phyloP scores from a whole-genome alignment of 2,329 filamentous ascomycete species.

The Fusarium penzigii region DNA sequence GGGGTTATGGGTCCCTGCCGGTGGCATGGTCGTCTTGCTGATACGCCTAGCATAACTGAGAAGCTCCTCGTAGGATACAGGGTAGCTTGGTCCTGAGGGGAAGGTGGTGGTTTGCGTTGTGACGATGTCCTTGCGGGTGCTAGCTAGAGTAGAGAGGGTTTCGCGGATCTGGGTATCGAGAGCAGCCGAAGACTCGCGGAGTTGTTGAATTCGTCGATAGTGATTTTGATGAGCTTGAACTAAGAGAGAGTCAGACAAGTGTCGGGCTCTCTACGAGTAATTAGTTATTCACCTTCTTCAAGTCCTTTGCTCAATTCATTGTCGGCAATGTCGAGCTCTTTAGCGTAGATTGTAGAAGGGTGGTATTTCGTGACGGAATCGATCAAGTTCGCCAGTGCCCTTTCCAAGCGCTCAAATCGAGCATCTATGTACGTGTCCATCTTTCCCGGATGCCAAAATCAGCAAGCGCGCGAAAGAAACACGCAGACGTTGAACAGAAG shows the following conservation, averaged over 20 bases:
- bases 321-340: conserved; percentile 72
- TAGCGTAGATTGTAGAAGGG: conserved; percentile 66
- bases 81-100: conserved; percentile 50
- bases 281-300: conserved; percentile 54
- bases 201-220: conserved; percentile 64
- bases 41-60: conserved; percentile 79
- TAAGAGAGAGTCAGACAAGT: conserved; percentile 32
- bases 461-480: neutral
- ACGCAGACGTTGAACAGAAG: neutral
- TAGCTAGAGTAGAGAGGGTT: conserved; percentile 68
- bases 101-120: conserved; percentile 60
- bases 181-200: conserved; percentile 64
- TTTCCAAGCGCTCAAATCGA: conserved; percentile 67
- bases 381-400: conserved; percentile 67
- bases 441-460: neutral
- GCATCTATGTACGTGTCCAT: conserved; percentile 66
- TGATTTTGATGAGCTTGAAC: conserved; percentile 77
- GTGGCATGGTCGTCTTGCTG: conserved; percentile 75
- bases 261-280: neutral
- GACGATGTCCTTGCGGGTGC: conserved; percentile 72
- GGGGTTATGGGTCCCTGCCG: conserved; percentile 51
- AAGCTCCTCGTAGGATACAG: conserved; percentile 70
- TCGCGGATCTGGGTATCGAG: conserved; percentile 74
- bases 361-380: conserved; percentile 84
- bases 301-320: conserved; percentile 66